Evolutionary conservation across 495 filamentous ascomycete genomes (phyloP).

Genomic region (Clavariopsis aquatica): DNA sequence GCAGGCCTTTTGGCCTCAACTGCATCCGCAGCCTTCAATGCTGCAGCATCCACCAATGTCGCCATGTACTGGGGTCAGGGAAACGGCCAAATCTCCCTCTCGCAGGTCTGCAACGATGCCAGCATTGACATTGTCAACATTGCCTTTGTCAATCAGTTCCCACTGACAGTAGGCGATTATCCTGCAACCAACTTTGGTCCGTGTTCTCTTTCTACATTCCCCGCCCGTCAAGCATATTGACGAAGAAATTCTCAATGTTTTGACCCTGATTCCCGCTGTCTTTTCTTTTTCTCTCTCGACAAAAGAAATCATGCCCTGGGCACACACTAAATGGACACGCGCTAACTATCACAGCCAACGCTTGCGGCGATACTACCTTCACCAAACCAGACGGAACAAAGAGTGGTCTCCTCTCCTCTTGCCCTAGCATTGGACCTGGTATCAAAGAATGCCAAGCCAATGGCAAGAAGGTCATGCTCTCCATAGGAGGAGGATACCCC

Average conservation of each 20-base stretch:
- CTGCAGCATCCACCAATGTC: slow-evolving; percentile 47
- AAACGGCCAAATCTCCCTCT: slow-evolving; percentile 49
- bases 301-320: not conserved
- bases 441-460: slow-evolving; percentile 44
- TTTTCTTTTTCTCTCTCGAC: not conserved
- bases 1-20: slow-evolving; percentile 22
- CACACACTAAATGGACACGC: too few relatives aligned
- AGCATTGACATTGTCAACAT: slow-evolving; percentile 68
- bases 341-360: slow-evolving; percentile 48
- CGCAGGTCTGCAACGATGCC: slow-evolving; percentile 59
- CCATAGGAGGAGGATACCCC: slow-evolving; percentile 44
- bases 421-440: slow-evolving; percentile 42
- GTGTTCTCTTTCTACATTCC: not conserved
- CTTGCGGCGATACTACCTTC: slow-evolving; percentile 53
- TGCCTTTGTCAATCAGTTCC: slow-evolving; percentile 66
- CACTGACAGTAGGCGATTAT: slow-evolving; percentile 56
- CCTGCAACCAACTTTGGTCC: slow-evolving; percentile 64
- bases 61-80: slow-evolving; percentile 60
- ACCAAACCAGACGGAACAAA: slow-evolving; percentile 40
- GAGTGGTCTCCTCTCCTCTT: slow-evolving; percentile 41
- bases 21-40: slow-evolving; percentile 37
- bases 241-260: not conserved
- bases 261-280: not conserved
- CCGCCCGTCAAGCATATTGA: not conserved
- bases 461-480: slow-evolving; percentile 48